Evolutionary conservation across 768 basidiomycete species (phyloP), one percentile per base, ranked within the genome.

Genomic region (Russula sp.): DNA sequence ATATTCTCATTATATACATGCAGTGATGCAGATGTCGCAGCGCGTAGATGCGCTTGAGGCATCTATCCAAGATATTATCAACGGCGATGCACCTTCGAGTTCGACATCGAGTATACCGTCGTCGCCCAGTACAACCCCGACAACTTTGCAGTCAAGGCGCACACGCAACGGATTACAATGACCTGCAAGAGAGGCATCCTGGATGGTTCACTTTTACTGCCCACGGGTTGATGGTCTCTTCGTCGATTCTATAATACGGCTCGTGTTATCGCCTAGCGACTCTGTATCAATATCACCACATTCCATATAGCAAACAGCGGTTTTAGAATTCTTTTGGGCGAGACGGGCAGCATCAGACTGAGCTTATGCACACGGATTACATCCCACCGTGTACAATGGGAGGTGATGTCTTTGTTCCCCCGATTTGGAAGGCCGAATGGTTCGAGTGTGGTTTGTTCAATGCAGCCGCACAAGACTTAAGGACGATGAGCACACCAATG

Each of bases 21-120:
- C 72, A 96, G 94, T 97, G 94, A 84, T 78, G 61, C 89, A 93
- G 70, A 97, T 96, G 94, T 95, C 94, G 1, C 83, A 84, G 44
- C 84, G 94, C 50, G 94, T 97, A 24, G 94, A 97, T 71, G 84
- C 90, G 20, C 79, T 97, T 34, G 94, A 97, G 72, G 85, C 85
- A 20, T 85, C 94, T 13, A 94, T 97, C 61, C 92, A 94, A 69
- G 94, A 96, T 71, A 90, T 96, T 54, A 94, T 97, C 72, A 90
- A 87, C 65, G 86, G 85, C 32, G 90, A 89, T 64, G 74, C 83
- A 18, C 66, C 75, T 40, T 42, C 63, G 34, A 59, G 63, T 32
- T 49, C 69, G 32, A 71, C 78, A 5, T 72, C 78, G 28, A 84
- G 80, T 67, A 76, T 85, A 44, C 83, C 87, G 13, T 83, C 84